phyloP scores from a whole-genome alignment of 805 yeast genomes.

The Saccharomycopsis capsularis region DNA sequence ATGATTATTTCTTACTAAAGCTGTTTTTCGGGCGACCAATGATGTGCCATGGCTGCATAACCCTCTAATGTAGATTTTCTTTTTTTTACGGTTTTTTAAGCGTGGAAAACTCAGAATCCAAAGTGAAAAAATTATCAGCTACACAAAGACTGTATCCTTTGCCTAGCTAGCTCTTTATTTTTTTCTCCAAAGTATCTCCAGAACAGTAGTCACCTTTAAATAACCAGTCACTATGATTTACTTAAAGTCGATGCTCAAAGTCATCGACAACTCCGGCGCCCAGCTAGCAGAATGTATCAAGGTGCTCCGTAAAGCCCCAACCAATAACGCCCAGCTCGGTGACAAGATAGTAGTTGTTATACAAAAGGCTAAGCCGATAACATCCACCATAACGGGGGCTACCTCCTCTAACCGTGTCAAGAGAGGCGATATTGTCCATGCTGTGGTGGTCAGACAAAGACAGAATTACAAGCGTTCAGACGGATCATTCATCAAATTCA shows the following conservation, averaged over 20 bases:
- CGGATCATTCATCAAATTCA: constrained; percentile 81
- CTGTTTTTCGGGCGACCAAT: no score
- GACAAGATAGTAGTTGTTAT: constrained; percentile 93
- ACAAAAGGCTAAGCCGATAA: constrained; percentile 77
- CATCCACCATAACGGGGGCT: constrained; percentile 65
- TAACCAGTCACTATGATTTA: constrained; percentile 57
- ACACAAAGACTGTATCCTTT: no score
- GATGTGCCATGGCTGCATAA: no score
- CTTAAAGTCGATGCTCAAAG: constrained; percentile 79
- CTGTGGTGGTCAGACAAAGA: constrained; percentile 89
- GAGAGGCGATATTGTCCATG: constrained; percentile 93
- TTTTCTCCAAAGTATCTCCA: no score
- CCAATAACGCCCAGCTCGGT: constrained; percentile 76
- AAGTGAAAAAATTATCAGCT: no score
- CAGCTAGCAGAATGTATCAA: constrained; percentile 92
- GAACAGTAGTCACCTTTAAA: no score
- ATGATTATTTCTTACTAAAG: no score
- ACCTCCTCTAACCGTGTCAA: constrained; percentile 74
- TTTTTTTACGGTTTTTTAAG: no score
- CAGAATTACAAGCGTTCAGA: constrained; percentile 73
- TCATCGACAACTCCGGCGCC: constrained; percentile 94
- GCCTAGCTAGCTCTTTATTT: no score
- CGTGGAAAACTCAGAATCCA: no score
- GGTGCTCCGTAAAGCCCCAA: constrained; percentile 83
- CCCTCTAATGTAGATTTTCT: no score